A percentile compares a stretch with the other conserved stretches of the same genome.
These are phyloP conservation scores for Aspergillus nomiae DNA, from an alignment of 2,329 filamentous ascomycete species.

Conservation along the genomic window DNA sequence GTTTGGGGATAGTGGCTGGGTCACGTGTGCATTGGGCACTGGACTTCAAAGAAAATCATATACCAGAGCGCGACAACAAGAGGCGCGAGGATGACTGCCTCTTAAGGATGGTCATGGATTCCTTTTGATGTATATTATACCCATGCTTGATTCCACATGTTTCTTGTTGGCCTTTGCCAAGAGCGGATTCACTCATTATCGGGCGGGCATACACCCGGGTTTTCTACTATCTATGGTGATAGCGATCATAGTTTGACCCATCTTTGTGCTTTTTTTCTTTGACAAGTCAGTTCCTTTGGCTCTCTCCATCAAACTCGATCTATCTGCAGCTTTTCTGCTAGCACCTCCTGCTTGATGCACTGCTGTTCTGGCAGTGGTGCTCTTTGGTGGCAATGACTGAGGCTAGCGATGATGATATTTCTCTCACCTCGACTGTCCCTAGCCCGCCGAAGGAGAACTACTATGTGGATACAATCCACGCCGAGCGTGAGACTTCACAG, in stretches of 20 bases:
- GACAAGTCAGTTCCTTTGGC: background rate
- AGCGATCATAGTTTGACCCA: background rate
- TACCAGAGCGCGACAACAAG: background rate
- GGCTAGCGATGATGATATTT: constrained; percentile 51
- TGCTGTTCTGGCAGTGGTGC: background rate
- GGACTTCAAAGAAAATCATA: background rate
- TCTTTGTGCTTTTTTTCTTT: background rate
- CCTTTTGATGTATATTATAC: background rate
- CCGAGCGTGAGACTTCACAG: constrained; percentile 43
- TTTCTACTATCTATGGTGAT: background rate
- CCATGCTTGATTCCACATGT: background rate
- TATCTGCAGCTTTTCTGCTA: background rate
- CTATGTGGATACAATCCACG: constrained; percentile 57
- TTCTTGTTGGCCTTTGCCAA: background rate
- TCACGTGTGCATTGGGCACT: constrained; percentile 20
- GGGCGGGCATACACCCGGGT: background rate
- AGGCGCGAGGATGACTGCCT: background rate
- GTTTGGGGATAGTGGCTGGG: constrained; percentile 19
- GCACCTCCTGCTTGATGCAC: background rate
- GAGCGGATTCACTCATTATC: background rate
- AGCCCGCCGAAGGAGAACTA: constrained; percentile 53
- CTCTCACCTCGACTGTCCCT: constrained; percentile 55
- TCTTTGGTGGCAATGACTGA: constrained; percentile 13
- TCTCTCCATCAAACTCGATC: background rate
- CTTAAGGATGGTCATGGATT: background rate